Base-by-base conservation (phyloP, 257 asterid genomes). In the Nicotiana sylvestris region DNA sequence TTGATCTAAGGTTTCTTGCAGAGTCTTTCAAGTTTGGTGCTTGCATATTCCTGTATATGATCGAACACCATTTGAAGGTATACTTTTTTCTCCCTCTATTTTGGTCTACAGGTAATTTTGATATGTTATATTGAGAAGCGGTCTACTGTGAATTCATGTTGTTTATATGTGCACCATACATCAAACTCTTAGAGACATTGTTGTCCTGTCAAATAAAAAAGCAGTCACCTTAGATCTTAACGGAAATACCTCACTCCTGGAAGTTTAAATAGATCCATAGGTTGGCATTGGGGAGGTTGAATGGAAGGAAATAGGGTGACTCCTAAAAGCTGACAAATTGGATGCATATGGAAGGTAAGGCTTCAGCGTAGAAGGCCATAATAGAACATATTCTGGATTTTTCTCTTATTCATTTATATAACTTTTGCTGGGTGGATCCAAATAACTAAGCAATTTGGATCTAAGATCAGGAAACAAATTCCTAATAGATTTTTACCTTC, bases 21-120 rank as follows among this genome's bases (percentile, higher is more conserved):
- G 99, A 93, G 98, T 91, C 39, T 96, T 96, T 90, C 94, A 94
- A 85, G 94, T 96, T 62, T 86, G 98, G 89, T 92, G 98, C 89
- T 89, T 96, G 93, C 98, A 96, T 86, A 90, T 96, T 83, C 99
- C 99, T 0, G 95, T 90, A 81, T 88, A 90, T 82, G 96, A 96
- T 88, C 96, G 94, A 78, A 96, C 98, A 46, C 91, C 98, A 15
- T 94, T 96, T 69, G 90, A 88, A 92, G 99, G 99, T 96, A 78
- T 61, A 8, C 17, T 69, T 35, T 67, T 83, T 70, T 33, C 67
- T 25, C 65, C 76, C 82, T 83, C 32, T 35, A n/a, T 18, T 69
- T 76, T 66, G 76, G 77, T 18, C 37, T 29, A 11, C 65, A 3
- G 60, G n/a, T 33, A 64, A n/a, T 82, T 39, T 43, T 61, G 60